Conservation (phyloP, 768 basidiomycete genomes). For the Pisolithus albus region DNA sequence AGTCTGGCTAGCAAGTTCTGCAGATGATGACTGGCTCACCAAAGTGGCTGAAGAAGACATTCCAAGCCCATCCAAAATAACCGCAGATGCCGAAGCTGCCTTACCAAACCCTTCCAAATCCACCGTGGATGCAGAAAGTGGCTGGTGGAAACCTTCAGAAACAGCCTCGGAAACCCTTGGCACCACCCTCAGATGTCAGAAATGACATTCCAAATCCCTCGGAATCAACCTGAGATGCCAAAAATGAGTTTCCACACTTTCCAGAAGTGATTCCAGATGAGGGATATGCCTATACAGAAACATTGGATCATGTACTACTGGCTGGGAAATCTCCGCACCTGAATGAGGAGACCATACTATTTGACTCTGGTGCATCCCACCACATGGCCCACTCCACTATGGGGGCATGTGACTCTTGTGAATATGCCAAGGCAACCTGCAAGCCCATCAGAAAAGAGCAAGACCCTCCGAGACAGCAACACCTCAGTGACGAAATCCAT, state of each 20-base stretch:
- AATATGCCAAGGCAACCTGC: slow-evolving; percentile 5
- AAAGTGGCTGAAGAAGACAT: background rate
- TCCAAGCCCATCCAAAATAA: no score
- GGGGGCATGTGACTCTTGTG: slow-evolving; percentile 7
- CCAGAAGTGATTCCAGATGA: background rate
- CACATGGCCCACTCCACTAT: slow-evolving; percentile 1
- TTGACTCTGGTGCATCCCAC: background rate
- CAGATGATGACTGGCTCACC: background rate
- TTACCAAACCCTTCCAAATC: no score
- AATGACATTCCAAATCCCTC: no score
- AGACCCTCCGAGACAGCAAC: background rate
- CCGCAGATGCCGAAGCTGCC: no score
- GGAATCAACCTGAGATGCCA: no score
- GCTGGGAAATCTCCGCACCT: background rate
- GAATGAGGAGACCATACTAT: background rate
- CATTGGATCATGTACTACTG: background rate
- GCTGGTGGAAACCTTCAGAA: no score
- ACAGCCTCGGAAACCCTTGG: no score
- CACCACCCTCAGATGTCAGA: no score
- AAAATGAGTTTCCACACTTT: background rate
- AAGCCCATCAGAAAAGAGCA: slow-evolving; percentile 6
- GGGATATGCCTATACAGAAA: background rate
- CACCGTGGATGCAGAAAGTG: no score
- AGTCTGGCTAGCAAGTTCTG: background rate
- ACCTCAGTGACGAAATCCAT: slow-evolving; percentile 12